Evolutionary conservation across 768 basidiomycete species (phyloP).

Genomic region (Pleurotus eryngii): DNA sequence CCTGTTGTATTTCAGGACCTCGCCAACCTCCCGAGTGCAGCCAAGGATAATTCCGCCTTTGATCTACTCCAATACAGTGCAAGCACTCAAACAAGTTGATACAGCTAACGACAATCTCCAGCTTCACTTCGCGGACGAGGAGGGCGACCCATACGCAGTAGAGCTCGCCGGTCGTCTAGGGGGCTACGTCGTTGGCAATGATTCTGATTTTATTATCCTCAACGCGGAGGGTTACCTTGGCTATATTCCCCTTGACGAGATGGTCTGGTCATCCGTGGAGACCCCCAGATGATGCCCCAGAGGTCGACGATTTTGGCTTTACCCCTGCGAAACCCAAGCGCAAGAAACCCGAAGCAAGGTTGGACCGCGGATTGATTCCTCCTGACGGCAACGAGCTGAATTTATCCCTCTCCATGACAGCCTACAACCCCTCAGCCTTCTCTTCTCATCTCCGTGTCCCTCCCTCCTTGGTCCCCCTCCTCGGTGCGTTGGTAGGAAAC

Average conservation of each 20-base stretch:
- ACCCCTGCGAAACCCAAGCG: constrained; percentile 58
- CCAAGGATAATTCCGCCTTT: constrained; percentile 72
- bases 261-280: constrained; percentile 56
- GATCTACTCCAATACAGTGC: constrained; percentile 52
- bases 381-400: constrained; percentile 39
- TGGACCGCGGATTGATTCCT: constrained; percentile 48
- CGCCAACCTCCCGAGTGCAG: constrained; percentile 55
- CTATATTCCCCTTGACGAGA: constrained; percentile 73
- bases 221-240: constrained; percentile 75
- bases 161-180: constrained; percentile 72
- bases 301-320: constrained; percentile 43
- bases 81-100: constrained; percentile 43
- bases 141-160: constrained; percentile 82
- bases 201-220: constrained; percentile 81
- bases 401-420: constrained; percentile 49
- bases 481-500: constrained; percentile 79
- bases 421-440: constrained; percentile 59
- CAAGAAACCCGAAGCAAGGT: constrained; percentile 32
- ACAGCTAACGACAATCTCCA: constrained; percentile 36
- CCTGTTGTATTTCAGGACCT: constrained; percentile 80
- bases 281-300: constrained; percentile 19
- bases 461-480: constrained; percentile 66
- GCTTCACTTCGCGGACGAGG: constrained; percentile 74
- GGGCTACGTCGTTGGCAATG: constrained; percentile 73
- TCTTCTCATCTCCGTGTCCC: constrained; percentile 68